These are phyloP conservation scores for Oryza australiensis DNA, from an alignment of 176 grass and related monocot species.

Conservation along the genomic window DNA sequence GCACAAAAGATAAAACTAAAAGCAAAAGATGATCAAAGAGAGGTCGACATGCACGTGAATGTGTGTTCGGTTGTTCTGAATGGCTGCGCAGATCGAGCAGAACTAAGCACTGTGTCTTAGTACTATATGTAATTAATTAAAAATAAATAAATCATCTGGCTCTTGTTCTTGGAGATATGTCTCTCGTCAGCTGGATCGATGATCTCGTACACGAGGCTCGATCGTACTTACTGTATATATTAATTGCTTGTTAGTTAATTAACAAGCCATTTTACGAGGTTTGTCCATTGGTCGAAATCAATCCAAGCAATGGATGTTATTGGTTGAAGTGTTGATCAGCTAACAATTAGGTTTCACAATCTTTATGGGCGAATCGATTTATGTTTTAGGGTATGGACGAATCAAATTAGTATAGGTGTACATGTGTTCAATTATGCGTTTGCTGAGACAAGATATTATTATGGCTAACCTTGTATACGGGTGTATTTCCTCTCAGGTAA, in stretches of 20 bases:
- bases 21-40: neutral
- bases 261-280: neutral
- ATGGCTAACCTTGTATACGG: no score
- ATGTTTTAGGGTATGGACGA: no score
- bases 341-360: neutral
- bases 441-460: no score
- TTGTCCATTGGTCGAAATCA: neutral
- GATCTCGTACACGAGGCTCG: neutral
- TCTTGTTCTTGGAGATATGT: neutral
- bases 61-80: neutral
- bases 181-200: neutral
- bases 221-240: neutral
- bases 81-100: neutral
- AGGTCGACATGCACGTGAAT: neutral
- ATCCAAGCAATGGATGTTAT: neutral
- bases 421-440: neutral
- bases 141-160: neutral
- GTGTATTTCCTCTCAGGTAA: no score
- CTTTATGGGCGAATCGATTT: neutral
- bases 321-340: neutral
- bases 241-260: neutral
- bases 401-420: neutral
- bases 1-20: neutral
- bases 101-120: neutral
- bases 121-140: no score